These are phyloP conservation scores for Penicillium occitanis DNA, from an alignment of 2,329 filamentous ascomycete species.

Conservation along the genomic window DNA sequence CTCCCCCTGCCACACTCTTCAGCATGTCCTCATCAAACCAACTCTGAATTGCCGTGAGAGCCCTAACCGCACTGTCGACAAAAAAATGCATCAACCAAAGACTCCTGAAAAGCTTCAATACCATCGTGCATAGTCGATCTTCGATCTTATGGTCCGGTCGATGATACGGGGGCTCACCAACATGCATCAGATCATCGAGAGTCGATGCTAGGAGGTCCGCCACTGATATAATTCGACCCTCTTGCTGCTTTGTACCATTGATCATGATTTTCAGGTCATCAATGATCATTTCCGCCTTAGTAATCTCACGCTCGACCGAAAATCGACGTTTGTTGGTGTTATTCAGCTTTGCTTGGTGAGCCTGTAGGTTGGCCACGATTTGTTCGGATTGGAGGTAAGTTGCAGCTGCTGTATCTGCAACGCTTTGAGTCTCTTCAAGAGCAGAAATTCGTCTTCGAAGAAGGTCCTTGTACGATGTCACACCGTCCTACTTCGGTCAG, in stretches of 20 bases:
- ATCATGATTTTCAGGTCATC: neutral
- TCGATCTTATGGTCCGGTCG: neutral
- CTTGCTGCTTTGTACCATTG: neutral
- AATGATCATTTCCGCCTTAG: neutral
- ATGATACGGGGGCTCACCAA: slow-evolving; percentile 10
- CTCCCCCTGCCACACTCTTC: neutral
- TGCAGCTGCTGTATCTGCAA: neutral
- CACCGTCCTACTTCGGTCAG: neutral
- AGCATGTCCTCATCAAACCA: slow-evolving; percentile 2
- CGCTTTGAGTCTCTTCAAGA: neutral
- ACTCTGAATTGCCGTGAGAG: neutral
- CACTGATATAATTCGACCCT: neutral
- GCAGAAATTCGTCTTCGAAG: neutral
- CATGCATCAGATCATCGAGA: neutral
- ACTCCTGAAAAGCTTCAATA: neutral
- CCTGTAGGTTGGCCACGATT: neutral
- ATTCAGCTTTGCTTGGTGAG: neutral
- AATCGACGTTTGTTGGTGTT: neutral
- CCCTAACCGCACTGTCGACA: neutral
- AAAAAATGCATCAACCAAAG: neutral
- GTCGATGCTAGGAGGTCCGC: neutral
- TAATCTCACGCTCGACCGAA: neutral
- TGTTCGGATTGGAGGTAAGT: neutral
- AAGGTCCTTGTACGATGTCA: slow-evolving; percentile 4
- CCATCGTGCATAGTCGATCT: neutral